These are phyloP conservation scores for Nannizziopsis barbatae DNA, from an alignment of 2,329 filamentous ascomycete genomes.

Conservation along the genomic window DNA sequence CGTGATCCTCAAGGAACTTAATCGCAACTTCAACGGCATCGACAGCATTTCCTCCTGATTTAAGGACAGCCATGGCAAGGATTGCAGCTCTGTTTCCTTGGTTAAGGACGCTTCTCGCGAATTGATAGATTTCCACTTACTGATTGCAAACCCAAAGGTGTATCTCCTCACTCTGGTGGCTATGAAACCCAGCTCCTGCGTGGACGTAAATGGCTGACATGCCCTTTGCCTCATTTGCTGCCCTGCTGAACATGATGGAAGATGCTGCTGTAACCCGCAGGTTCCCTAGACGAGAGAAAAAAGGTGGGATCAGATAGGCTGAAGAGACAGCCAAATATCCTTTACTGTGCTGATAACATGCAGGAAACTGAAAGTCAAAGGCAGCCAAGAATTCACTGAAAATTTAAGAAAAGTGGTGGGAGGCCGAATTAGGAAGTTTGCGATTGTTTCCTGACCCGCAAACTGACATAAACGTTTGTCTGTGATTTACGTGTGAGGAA, in stretches of 20 bases:
- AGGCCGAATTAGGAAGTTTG: too few relatives aligned
- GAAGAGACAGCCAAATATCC: not conserved
- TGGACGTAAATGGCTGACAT: constrained; percentile 83
- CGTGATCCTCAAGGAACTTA: constrained; percentile 76
- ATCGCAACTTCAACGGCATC: constrained; percentile 87
- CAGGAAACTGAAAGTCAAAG: not conserved
- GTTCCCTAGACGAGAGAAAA: not conserved
- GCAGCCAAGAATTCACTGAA: not conserved
- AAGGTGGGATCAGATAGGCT: not conserved
- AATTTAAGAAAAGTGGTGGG: too few relatives aligned
- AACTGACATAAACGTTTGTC: too few relatives aligned
- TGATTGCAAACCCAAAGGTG: constrained; percentile 81
- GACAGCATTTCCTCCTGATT: constrained; percentile 64
- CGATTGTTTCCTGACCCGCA: too few relatives aligned
- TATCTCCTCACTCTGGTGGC: constrained; percentile 66
- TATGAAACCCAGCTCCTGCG: constrained; percentile 90
- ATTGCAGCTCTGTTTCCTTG: constrained; percentile 57
- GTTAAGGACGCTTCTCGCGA: constrained; percentile 14
- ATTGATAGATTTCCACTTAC: constrained; percentile 43
- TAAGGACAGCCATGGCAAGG: constrained; percentile 69
- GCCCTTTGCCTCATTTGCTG: constrained; percentile 30
- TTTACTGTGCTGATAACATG: not conserved
- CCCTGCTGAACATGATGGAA: not conserved
- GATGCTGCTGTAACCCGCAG: not conserved
- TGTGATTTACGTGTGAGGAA: too few relatives aligned